Conservation (phyloP, 192 early-diverging fungal genomes). For the Linnemannia elongata region DNA sequence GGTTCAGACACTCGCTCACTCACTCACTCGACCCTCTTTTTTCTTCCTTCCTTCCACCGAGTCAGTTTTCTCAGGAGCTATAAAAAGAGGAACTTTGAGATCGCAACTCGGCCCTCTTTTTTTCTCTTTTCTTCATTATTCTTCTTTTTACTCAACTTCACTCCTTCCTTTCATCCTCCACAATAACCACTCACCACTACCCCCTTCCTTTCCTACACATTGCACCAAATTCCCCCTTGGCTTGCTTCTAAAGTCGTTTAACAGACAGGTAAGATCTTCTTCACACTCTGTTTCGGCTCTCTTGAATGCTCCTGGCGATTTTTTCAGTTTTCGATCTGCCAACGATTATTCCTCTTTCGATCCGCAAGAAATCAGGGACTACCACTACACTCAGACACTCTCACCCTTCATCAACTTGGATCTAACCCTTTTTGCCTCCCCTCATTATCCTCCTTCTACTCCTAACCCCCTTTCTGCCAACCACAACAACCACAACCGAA, state of each 20-base stretch:
- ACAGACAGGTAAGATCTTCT: slow-evolving; percentile 32
- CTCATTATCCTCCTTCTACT: background rate
- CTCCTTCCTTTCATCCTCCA: slow-evolving; percentile 11
- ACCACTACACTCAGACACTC: no score
- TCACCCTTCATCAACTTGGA: background rate
- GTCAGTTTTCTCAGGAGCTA: background rate
- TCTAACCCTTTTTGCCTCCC: background rate
- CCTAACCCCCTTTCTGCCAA: background rate
- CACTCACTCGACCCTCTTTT: background rate
- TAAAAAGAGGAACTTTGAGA: background rate
- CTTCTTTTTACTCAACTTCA: background rate
- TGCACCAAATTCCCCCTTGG: slow-evolving; percentile 47
- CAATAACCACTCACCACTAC: slow-evolving; percentile 40
- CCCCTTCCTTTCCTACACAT: slow-evolving; percentile 40
- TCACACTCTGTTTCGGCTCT: no score
- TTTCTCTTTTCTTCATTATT: slow-evolving; percentile 5
- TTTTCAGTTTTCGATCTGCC: no score
- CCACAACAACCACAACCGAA: slow-evolving; percentile 20
- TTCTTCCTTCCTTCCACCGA: background rate
- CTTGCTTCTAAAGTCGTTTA: slow-evolving; percentile 55
- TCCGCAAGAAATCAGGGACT: no score
- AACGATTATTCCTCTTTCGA: no score
- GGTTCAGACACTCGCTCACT: background rate
- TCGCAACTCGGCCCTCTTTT: slow-evolving; percentile 3
- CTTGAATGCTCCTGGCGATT: no score